Evolutionary conservation across 345 rosid species (phyloP).

Genomic region (Boechera retrofracta): DNA sequence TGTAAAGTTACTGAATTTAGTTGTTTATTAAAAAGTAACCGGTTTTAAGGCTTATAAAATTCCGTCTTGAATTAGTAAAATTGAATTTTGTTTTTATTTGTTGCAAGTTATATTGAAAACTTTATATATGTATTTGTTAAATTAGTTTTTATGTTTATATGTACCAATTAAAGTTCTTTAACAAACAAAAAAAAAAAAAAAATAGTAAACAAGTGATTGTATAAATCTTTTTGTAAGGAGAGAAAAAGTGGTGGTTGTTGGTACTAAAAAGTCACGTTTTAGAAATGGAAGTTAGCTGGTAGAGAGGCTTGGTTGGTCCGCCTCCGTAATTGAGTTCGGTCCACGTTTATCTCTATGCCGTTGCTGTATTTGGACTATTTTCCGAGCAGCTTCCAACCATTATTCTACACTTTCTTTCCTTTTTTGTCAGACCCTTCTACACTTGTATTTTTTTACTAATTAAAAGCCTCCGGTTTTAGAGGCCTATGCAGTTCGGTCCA

Average conservation of each 20-base stretch:
- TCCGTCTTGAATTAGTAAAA: not conserved
- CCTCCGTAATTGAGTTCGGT: slow-evolving; percentile 14
- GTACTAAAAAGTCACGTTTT: slow-evolving; percentile 33
- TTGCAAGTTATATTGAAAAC: not conserved
- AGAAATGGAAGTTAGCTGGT: slow-evolving; percentile 41
- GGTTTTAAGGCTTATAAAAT: not conserved
- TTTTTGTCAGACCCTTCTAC: no score
- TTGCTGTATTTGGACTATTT: not conserved
- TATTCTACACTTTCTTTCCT: not conserved
- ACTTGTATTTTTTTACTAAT: no score
- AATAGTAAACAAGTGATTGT: not conserved
- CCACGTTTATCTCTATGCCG: not conserved
- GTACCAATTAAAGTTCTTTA: not conserved
- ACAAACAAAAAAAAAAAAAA: not conserved
- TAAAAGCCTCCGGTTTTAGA: no score
- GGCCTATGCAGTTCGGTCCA: no score
- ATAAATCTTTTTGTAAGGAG: not conserved
- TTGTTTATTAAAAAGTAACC: not conserved
- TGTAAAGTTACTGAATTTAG: not conserved
- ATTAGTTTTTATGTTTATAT: not conserved
- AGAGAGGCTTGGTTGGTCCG: slow-evolving; percentile 35
- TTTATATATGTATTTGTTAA: not conserved
- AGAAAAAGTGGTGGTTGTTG: slow-evolving; percentile 16
- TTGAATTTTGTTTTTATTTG: not conserved
- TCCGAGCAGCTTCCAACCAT: not conserved